Base-by-base conservation (phyloP, 163 green algal species). In the Scenedesmus sp. region DNA sequence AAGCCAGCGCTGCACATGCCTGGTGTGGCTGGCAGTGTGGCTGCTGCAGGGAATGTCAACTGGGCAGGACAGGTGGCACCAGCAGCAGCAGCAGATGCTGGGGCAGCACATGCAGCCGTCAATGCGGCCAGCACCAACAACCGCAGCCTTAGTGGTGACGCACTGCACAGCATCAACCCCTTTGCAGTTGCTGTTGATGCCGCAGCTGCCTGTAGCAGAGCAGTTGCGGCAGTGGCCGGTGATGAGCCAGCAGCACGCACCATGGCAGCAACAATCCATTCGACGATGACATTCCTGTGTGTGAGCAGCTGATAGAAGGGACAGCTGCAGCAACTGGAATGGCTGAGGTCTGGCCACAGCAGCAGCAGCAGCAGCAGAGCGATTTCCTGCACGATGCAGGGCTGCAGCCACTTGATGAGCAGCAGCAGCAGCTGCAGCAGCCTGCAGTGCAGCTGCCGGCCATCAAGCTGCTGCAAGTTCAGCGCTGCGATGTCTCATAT, bases 211-310 rank as follows among this genome's bases (percentile, higher is more conserved):
- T 76, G 65, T 40, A 10, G 26, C 30, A 9, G 4, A 40, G 65
- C 65, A 15, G 30, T 40, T 5, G 30, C 65, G 40, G 30, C 30
- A 40, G 30, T 18, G 20, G 65, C 30, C 2, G 6, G 7, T 20
- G 30, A 15, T 76, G 30, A 37, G 30, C 9, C 65, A 40, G 65
- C 65, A 40, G 30, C 40, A 76, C 65, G 2, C 26, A 16, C 65
- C 18, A 5, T 30, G 13, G 51, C 33, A 78, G 82, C 44, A 86
- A 86, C 49, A 86, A 86, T 30, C 81, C 81, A 30, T 73, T 86
- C 33, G 81, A 86, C 46, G 79, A 84, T 65, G 43, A 16, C 3
- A 22, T 15, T 43, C 24, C 42, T 3, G 9, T 44, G 7, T 5
- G 30, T n/a, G 65, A 20, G 65, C 65, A 40, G 65, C 65, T 40